Conservation (phyloP, 108 stramenopile species). For the Chaetoceros tenuissimus region DNA sequence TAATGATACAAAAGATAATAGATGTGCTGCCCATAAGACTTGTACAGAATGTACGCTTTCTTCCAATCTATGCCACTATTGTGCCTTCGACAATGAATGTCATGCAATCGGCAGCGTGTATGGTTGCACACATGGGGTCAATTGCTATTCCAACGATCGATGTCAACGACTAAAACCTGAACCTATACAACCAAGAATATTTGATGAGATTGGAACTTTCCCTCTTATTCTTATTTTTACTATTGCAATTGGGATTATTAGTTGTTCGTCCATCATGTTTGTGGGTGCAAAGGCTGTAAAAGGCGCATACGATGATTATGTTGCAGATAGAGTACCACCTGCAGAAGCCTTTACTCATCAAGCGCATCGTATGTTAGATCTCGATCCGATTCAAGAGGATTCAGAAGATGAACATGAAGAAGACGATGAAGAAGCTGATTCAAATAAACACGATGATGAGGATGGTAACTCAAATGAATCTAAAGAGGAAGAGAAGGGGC, state of each 20-base stretch:
- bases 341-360: constrained; percentile 11
- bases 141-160: constrained; percentile 80
- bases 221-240: constrained; percentile 20
- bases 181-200: constrained; percentile 19
- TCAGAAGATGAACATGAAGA: constrained; percentile 20
- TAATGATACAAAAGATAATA: constrained; percentile 14
- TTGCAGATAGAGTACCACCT: constrained; percentile 11
- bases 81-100: constrained; percentile 69
- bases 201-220: constrained; percentile 33
- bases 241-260: constrained; percentile 28
- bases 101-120: constrained; percentile 73
- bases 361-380: background rate
- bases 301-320: constrained; percentile 62
- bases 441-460: background rate
- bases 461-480: background rate
- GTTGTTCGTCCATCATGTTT: constrained; percentile 51
- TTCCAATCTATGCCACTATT: constrained; percentile 69
- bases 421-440: constrained; percentile 7
- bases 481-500: background rate
- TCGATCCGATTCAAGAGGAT: constrained; percentile 8
- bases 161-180: constrained; percentile 68
- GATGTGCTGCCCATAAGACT: constrained; percentile 51
- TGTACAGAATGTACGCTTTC: constrained; percentile 53
- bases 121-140: constrained; percentile 69
- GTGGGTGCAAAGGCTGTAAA: constrained; percentile 29